Conservation (phyloP, 1,139 yeast genomes). For the Sugiyamaella neomexicana region DNA sequence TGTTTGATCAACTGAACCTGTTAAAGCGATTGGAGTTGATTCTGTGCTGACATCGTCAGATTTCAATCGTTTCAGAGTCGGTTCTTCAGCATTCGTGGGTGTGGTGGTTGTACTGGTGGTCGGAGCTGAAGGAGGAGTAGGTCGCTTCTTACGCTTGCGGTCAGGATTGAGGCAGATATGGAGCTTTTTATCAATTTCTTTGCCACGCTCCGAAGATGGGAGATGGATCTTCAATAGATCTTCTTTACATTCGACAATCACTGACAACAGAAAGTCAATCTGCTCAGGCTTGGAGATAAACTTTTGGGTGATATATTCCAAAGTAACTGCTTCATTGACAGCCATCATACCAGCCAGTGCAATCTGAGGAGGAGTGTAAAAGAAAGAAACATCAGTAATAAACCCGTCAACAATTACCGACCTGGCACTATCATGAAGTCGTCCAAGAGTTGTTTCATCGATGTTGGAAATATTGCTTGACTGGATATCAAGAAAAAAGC, state of each 20-base stretch:
- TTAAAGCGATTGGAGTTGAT: slow-evolving; percentile 8
- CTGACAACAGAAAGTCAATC: slow-evolving; percentile 24
- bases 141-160: slow-evolving; percentile 22
- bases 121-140: slow-evolving; percentile 15
- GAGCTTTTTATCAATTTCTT: slow-evolving; percentile 39
- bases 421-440: slow-evolving; percentile 65
- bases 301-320: slow-evolving; percentile 63
- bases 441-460: slow-evolving; percentile 32
- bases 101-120: background rate
- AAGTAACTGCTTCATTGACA: slow-evolving; percentile 62
- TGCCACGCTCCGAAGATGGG: slow-evolving; percentile 35
- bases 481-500: slow-evolving; percentile 88
- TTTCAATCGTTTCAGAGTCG: slow-evolving; percentile 18
- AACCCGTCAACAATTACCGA: slow-evolving; percentile 62
- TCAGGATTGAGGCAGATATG: slow-evolving; percentile 35
- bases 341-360: slow-evolving; percentile 82
- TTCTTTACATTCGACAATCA: slow-evolving; percentile 30
- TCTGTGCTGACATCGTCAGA: slow-evolving; percentile 13
- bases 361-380: slow-evolving; percentile 91
- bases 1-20: slow-evolving; percentile 5
- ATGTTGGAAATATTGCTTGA: slow-evolving; percentile 40
- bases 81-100: background rate
- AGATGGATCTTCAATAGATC: slow-evolving; percentile 24
- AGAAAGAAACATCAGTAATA: slow-evolving; percentile 71
- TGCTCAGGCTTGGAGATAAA: slow-evolving; percentile 38